These are phyloP conservation scores for Pistacia atlantica DNA, from an alignment of 345 rosid species.

Conservation along the genomic window DNA sequence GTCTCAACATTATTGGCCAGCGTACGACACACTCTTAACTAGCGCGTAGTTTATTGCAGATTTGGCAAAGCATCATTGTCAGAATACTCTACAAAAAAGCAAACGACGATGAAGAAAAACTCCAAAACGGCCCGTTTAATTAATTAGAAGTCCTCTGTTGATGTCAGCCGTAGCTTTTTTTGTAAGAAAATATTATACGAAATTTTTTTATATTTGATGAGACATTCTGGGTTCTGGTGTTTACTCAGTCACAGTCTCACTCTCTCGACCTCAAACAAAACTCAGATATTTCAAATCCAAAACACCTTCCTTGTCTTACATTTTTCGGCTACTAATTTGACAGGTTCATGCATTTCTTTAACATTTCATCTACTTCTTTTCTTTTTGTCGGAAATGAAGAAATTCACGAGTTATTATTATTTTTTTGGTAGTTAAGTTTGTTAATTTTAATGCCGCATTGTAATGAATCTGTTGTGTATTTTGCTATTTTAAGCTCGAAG, in stretches of 20 bases:
- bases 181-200: not conserved
- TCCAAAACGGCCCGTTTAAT: constrained; percentile 25
- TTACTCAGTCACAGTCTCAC: constrained; percentile 6
- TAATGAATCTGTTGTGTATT: constrained; percentile 16
- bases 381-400: not conserved
- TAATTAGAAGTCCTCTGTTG: not conserved
- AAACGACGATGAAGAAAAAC: not conserved
- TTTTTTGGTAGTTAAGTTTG: not conserved
- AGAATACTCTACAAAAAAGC: constrained; percentile 15
- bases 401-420: not conserved
- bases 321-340: not conserved
- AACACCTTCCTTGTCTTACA: constrained; percentile 11
- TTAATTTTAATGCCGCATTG: constrained; percentile 38
- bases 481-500: constrained; percentile 15
- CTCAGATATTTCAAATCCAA: not conserved
- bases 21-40: not conserved
- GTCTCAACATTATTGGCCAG: not conserved
- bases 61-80: constrained; percentile 20
- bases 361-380: not conserved
- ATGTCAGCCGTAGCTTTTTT: not conserved
- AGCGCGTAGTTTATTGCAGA: not conserved
- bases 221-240: not conserved
- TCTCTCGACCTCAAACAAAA: constrained; percentile 1
- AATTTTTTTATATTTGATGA: not conserved
- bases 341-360: constrained; percentile 13